Conservation (phyloP, 2,329 filamentous ascomycete genomes). For the Fusarium euwallaceae region DNA sequence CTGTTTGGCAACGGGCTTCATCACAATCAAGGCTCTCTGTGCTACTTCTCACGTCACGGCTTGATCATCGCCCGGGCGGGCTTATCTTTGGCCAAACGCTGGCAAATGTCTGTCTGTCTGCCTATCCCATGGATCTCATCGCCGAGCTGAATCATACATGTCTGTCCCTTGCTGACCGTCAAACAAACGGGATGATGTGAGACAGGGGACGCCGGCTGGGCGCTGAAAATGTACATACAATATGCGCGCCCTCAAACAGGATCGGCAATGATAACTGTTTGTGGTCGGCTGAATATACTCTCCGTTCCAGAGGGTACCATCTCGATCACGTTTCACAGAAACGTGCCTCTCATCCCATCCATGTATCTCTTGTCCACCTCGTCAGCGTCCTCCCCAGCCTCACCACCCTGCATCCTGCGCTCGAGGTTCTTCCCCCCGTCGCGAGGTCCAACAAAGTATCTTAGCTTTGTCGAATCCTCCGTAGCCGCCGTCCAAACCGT, state of each 20-base stretch:
- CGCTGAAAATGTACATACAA: slow-evolving; percentile 12
- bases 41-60: slow-evolving; percentile 32
- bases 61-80: slow-evolving; percentile 25
- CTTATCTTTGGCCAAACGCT: not conserved
- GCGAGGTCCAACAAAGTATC: slow-evolving; percentile 23
- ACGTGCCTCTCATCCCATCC: slow-evolving; percentile 28
- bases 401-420: slow-evolving; percentile 20
- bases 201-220: slow-evolving; percentile 29
- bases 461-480: slow-evolving; percentile 17
- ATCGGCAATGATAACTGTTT: not conserved
- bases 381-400: slow-evolving; percentile 4
- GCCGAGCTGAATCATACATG: slow-evolving; percentile 5
- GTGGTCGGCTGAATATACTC: not conserved
- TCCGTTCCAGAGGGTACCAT: slow-evolving; percentile 9
- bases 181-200: slow-evolving; percentile 37
- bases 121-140: not conserved
- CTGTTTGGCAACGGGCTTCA: not conserved
- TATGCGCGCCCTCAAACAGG: not conserved
- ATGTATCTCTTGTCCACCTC: slow-evolving; percentile 33
- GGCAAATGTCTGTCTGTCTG: not conserved
- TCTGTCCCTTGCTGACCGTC: slow-evolving; percentile 36
- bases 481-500: slow-evolving; percentile 20
- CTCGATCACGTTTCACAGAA: slow-evolving; percentile 37
- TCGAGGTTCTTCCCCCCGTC: slow-evolving; percentile 13
- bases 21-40: not conserved